Evolutionary conservation across 208 protist genomes (phyloP).

Genomic region (Strigomonas culicis): DNA sequence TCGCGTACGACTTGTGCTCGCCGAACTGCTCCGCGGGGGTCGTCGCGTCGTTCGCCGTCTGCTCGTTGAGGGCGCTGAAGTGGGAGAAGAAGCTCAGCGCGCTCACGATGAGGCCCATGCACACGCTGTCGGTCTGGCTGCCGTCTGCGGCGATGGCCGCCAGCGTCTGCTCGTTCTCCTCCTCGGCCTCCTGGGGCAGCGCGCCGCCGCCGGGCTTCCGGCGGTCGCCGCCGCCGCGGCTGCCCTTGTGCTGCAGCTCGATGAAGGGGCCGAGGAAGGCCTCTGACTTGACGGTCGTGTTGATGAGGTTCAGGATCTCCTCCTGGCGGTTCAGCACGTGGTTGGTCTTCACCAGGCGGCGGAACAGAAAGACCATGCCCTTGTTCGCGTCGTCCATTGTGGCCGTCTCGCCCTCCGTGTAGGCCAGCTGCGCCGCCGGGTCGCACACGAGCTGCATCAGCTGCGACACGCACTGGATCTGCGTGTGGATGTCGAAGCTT

Average conservation of each 20-base stretch:
- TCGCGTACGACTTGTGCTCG: conserved; percentile 74
- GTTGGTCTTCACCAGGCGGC: conserved; percentile 83
- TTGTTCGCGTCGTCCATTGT: conserved; percentile 23
- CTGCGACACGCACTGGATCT: conserved; percentile 72
- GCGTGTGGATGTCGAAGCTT: conserved; percentile 78
- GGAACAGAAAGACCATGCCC: conserved; percentile 52
- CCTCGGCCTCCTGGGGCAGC: conserved; percentile 15
- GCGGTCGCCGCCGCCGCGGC: conserved; percentile 8
- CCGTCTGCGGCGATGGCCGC: conserved; percentile 29
- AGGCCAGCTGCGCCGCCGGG: conserved; percentile 48
- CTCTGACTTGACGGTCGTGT: conserved; percentile 82
- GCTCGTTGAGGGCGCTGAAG: conserved; percentile 66
- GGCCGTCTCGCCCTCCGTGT: background rate
- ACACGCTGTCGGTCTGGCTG: conserved; percentile 43
- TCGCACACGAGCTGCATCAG: conserved; percentile 80
- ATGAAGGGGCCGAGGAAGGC: conserved; percentile 78
- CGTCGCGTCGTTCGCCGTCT: conserved; percentile 30
- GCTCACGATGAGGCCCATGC: conserved; percentile 72
- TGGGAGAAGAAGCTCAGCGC: conserved; percentile 77
- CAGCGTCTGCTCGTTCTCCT: conserved; percentile 14
- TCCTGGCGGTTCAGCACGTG: conserved; percentile 89
- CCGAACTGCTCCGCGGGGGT: conserved; percentile 13
- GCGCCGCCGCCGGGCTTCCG: conserved; percentile 8
- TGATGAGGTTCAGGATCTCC: conserved; percentile 69
- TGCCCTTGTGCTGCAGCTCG: conserved; percentile 60